Conservation (phyloP, 1,284 basidiomycete species). For the Tylopilus sp. region DNA sequence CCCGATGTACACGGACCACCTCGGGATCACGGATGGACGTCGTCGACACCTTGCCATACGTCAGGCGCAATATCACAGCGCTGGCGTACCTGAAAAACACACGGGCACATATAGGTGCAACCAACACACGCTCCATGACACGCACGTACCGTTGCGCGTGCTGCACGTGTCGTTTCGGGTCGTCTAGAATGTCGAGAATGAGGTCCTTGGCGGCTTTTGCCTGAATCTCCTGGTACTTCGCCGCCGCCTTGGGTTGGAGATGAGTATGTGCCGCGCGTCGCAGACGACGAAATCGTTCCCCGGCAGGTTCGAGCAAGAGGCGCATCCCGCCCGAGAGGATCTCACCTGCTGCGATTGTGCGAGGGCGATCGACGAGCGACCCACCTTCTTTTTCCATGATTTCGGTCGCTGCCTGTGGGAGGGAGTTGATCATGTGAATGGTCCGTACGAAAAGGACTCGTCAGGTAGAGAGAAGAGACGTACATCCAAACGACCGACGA, state of each 20-base stretch:
- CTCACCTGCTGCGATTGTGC: slow-evolving; percentile 24
- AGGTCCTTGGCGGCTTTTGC: slow-evolving; percentile 32
- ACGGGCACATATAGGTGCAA: too few species aligned
- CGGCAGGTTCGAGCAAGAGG: slow-evolving; percentile 16
- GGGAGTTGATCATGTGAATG: not conserved
- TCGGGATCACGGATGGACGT: slow-evolving; percentile 54
- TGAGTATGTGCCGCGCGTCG: slow-evolving; percentile 35
- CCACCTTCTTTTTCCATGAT: slow-evolving; percentile 36
- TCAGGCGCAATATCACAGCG: slow-evolving; percentile 57
- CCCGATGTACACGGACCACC: slow-evolving; percentile 49
- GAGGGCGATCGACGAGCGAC: slow-evolving; percentile 30
- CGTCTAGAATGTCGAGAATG: slow-evolving; percentile 37
- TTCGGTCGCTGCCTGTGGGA: slow-evolving; percentile 16
- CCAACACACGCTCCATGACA: too few species aligned
- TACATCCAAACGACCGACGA: slow-evolving; percentile 33
- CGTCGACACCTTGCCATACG: slow-evolving; percentile 54
- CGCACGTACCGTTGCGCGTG: slow-evolving; percentile 33
- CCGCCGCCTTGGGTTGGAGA: slow-evolving; percentile 35
- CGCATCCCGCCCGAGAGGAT: slow-evolving; percentile 26
- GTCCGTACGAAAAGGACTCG: too few species aligned
- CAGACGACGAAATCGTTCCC: slow-evolving; percentile 28
- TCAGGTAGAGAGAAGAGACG: not conserved
- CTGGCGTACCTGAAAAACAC: slow-evolving; percentile 49
- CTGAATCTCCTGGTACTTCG: slow-evolving; percentile 36
- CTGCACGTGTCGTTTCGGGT: slow-evolving; percentile 33